These are phyloP conservation scores for Leccinum arenicola DNA, from an alignment of 768 basidiomycete genomes.

Conservation along the genomic window DNA sequence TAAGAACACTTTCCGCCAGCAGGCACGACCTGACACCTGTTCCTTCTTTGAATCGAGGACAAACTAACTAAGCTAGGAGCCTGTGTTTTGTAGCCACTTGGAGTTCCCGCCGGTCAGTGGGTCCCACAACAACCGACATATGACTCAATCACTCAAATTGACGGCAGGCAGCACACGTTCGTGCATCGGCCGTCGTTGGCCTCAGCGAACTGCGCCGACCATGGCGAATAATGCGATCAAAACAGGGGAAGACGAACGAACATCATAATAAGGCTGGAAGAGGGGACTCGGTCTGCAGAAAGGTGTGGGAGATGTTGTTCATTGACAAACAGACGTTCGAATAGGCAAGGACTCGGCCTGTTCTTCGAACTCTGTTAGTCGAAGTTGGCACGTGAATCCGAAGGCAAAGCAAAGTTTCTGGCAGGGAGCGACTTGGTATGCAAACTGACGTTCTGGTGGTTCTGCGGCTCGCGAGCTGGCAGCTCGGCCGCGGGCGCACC, in stretches of 20 bases:
- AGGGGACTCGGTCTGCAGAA: neutral
- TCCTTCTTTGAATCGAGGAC: too few species aligned
- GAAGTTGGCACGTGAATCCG: neutral
- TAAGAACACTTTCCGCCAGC: neutral
- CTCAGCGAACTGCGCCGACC: neutral
- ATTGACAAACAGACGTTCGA: neutral
- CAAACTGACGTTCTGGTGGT: neutral
- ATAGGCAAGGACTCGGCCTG: too few species aligned
- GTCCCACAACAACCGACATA: neutral
- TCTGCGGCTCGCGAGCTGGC: too few species aligned
- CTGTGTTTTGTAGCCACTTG: neutral
- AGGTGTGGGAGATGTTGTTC: neutral
- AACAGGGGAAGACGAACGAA: slow-evolving; percentile 2
- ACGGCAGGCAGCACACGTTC: neutral
- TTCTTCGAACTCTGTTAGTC: too few species aligned
- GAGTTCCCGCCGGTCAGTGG: neutral
- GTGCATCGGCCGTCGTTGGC: neutral
- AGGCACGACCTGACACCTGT: neutral
- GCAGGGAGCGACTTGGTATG: neutral
- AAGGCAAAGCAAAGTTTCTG: neutral
- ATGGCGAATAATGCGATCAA: neutral
- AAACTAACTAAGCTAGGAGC: too few species aligned
- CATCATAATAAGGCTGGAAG: neutral
- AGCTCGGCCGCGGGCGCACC: too few species aligned
- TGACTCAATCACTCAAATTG: neutral